These are phyloP conservation scores for Candida nitratophila DNA, from an alignment of 805 yeast genomes.

Conservation along the genomic window DNA sequence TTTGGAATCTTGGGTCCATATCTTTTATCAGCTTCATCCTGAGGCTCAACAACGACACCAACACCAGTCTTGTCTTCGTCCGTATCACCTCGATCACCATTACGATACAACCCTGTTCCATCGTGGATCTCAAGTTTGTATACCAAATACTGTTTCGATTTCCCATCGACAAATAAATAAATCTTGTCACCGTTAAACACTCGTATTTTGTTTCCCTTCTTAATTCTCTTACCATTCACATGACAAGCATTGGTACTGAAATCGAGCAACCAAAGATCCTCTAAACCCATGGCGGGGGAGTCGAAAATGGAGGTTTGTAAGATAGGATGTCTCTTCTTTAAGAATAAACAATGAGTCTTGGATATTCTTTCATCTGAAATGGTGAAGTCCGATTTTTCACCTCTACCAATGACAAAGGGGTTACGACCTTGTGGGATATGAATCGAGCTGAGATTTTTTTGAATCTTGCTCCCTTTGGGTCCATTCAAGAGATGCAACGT, in stretches of 20 bases:
- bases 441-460: conserved; percentile 35
- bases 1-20: background rate
- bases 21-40: conserved; percentile 12
- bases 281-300: conserved; percentile 64
- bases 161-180: conserved; percentile 57
- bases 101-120: conserved; percentile 52
- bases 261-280: conserved; percentile 76
- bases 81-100: conserved; percentile 26
- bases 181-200: conserved; percentile 61
- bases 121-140: conserved; percentile 50
- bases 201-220: conserved; percentile 54
- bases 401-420: conserved; percentile 70
- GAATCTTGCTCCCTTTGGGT: background rate
- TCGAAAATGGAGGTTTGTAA: conserved; percentile 38
- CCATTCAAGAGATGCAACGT: conserved; percentile 45
- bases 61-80: conserved; percentile 1
- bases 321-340: conserved; percentile 56
- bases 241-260: conserved; percentile 74
- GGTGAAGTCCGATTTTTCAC: conserved; percentile 49
- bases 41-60: conserved; percentile 11
- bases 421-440: conserved; percentile 61
- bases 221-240: conserved; percentile 53
- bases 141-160: conserved; percentile 43
- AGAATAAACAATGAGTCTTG: conserved; percentile 70
- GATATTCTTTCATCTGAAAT: conserved; percentile 75